Evolutionary conservation across 2,329 filamentous ascomycete species (phyloP).

Genomic region (Penicillium sp.): DNA sequence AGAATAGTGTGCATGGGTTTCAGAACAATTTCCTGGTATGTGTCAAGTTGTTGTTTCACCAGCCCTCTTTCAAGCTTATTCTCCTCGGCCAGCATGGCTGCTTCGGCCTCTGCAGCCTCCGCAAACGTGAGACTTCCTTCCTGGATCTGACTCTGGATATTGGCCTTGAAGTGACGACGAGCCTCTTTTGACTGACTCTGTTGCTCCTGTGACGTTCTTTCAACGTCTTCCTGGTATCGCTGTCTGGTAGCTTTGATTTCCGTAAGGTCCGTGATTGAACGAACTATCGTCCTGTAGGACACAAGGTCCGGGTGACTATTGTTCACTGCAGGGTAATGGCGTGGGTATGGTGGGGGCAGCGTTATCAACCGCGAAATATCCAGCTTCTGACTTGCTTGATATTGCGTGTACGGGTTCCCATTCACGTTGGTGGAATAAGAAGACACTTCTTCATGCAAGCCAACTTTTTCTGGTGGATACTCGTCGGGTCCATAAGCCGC

Average conservation of each 20-base stretch:
- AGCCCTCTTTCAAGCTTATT: constrained; percentile 71
- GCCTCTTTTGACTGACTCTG: constrained; percentile 60
- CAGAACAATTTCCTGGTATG: constrained; percentile 82
- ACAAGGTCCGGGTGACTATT: constrained; percentile 93
- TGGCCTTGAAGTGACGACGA: constrained; percentile 68
- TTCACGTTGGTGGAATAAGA: constrained; percentile 21
- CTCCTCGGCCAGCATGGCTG: constrained; percentile 73
- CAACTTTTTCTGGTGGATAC: constrained; percentile 69
- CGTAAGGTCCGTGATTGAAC: constrained; percentile 72
- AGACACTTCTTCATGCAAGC: constrained; percentile 56
- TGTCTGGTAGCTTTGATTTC: constrained; percentile 71
- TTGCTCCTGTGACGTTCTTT: constrained; percentile 58
- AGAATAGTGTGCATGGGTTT: constrained; percentile 81
- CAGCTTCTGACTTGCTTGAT: constrained; percentile 59
- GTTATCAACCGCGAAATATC: constrained; percentile 93
- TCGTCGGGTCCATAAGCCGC: constrained; percentile 56
- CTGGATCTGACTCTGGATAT: constrained; percentile 78
- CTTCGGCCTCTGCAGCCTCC: constrained; percentile 80
- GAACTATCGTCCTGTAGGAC: constrained; percentile 73
- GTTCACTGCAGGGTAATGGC: constrained; percentile 93
- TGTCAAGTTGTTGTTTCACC: constrained; percentile 79
- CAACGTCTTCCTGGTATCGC: constrained; percentile 55
- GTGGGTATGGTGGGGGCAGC: constrained; percentile 88
- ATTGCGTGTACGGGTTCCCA: constrained; percentile 19
- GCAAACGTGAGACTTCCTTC: constrained; percentile 79